Evolutionary conservation across 129 eudicot species (phyloP), one percentile per base, ranked within the genome.

Genomic region (Pulicaria dysenterica): DNA sequence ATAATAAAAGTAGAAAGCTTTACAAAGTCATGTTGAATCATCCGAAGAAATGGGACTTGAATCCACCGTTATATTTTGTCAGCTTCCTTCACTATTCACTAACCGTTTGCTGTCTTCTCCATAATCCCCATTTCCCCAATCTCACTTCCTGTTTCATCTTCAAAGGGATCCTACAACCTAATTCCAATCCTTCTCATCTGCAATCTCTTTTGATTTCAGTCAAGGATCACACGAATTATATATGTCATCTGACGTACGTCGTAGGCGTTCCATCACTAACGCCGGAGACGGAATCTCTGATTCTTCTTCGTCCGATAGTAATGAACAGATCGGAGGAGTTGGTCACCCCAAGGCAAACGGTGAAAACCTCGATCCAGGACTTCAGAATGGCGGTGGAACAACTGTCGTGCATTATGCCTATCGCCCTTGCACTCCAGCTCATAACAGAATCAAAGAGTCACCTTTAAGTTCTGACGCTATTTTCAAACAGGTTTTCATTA

Each of bases 401-500:
- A 58, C 40, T 53, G 58, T 72, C n/a, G 67, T 46, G 17, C 69
- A 81, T 9, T 87, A 71, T 31, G 82, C 76, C 53, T 84, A 76
- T 61, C 81, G 95, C 38, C 83, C 95, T 16, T 83, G 91, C 40
- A 81, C 89, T 50, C 97, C 95, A 13, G 95, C 95, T 80, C 97
- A 91, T 63, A 65, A 85, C 71, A 77, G 76, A 51, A 83, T 67
- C 64, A 91, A 80, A 73, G 97, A 91, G 81, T 81, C 88, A 75
- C 91, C 89, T 64, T 91, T 91, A 19, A 91, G 97, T 58, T 91
- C 97, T 16, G 89, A 80, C 77, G 85, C 91, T 59, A 91, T 91
- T 74, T 91, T 91, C 54, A 83, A 80, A 77, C 97, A 91, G 95
- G 95, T 85, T 54, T 59, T 44, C 39, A 43, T 14, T n/a, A 14